phyloP scores from a whole-genome alignment of 257 asterid genomes.

The Handroanthus guayacan region DNA sequence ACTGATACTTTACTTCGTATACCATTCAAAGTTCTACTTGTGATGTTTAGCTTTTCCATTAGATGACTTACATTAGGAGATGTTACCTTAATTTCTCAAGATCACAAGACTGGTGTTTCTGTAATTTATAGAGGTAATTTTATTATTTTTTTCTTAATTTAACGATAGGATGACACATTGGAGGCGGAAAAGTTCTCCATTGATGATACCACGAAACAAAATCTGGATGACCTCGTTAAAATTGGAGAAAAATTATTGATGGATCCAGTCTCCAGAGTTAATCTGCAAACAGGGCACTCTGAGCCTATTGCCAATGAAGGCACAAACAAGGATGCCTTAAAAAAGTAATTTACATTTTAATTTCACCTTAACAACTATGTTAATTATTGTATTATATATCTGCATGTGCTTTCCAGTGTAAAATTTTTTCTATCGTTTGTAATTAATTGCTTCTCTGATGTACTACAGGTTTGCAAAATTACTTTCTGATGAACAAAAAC shows the following conservation, averaged over 20 bases:
- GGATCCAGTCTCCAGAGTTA: conserved; percentile 39
- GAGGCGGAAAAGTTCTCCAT: conserved; percentile 44
- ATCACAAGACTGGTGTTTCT: too few relatives aligned
- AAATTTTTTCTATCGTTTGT: neutral
- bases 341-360: conserved; percentile 33
- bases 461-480: conserved; percentile 58
- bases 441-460: neutral
- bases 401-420: neutral
- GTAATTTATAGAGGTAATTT: too few relatives aligned
- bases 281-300: conserved; percentile 51
- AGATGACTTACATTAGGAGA: too few relatives aligned
- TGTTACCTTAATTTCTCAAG: too few relatives aligned
- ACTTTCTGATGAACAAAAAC: conserved; percentile 54
- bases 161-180: conserved; percentile 51
- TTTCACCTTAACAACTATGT: neutral
- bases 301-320: conserved; percentile 58
- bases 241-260: conserved; percentile 50
- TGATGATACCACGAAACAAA: conserved; percentile 51
- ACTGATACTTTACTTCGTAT: too few relatives aligned
- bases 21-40: too few relatives aligned
- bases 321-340: conserved; percentile 64
- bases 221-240: conserved; percentile 47
- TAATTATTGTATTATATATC: neutral
- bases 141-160: neutral
- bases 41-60: too few relatives aligned